Base-by-base conservation (phyloP, 1,284 basidiomycete genomes). In the Sanghuangporus weigelae region DNA sequence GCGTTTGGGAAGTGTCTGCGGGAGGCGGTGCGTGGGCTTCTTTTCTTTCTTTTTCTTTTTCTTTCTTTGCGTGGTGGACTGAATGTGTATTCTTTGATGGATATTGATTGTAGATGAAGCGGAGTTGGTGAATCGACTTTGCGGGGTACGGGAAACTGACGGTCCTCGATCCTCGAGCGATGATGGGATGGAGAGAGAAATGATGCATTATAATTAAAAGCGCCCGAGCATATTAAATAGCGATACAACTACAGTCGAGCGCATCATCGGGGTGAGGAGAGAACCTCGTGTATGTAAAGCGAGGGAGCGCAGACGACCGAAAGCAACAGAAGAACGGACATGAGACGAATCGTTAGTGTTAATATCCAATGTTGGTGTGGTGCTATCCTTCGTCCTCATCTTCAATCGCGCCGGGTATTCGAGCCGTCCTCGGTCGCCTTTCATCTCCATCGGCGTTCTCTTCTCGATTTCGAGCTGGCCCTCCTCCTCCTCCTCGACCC, bases 1-100 rank as follows among this genome's bases (percentile, higher is more conserved):
- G 82, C 82, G 67, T 95, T 95, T 71, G 86, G 85, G 40, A 75
- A 81, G 53, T 95, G 92, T 73, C 72, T 94, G 51, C 84, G 85
- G 54, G 79, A 84, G 68, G 84, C 86, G 62, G 92, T 93, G 68
- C 66, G 82, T 77, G 12, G 26, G 3, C 3, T 31, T 31, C 0
- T 31, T 31, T 31, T 38, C 53, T n/a, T 68, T 60, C 7, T 36
- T 21, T 44, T 11, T 19, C 23, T 38, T 36, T 59, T 16, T 54
- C 35, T 21, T 38, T 35, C 23, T 60, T 19, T 46, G 19, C 16
- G 36, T 16, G 40, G 12, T 21, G 11, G 14, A 16, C 19, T 38
- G 23, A 23, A 4, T 48, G 46, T 49, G 7, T 19, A 14, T n/a
- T 57, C 36, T 50, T 40, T 19, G 39, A 38, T 26, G 60, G n/a